These are phyloP conservation scores for Pichia cactophila DNA, from an alignment of 1,139 yeast genomes.

Conservation along the genomic window DNA sequence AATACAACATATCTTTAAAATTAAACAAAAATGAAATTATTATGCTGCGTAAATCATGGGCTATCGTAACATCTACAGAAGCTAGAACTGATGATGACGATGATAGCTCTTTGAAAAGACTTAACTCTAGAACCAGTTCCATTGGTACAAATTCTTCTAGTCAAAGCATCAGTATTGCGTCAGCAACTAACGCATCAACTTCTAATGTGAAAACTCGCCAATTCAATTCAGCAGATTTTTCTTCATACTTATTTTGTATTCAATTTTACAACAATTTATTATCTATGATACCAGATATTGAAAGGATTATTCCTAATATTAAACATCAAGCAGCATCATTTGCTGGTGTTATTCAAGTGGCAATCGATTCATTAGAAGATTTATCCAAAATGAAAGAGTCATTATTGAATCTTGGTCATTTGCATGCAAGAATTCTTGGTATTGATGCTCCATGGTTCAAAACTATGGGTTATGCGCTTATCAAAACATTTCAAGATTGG, in stretches of 20 bases:
- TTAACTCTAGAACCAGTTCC: slow-evolving; percentile 6
- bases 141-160: background rate
- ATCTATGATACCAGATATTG: slow-evolving; percentile 27
- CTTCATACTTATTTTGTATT: slow-evolving; percentile 33
- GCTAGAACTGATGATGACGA: slow-evolving; percentile 7
- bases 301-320: slow-evolving; percentile 30
- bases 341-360: slow-evolving; percentile 50
- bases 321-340: slow-evolving; percentile 55
- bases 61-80: slow-evolving; percentile 20
- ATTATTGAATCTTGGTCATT: slow-evolving; percentile 57
- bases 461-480: slow-evolving; percentile 70
- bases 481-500: slow-evolving; percentile 68
- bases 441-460: slow-evolving; percentile 69
- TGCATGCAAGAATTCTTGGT: slow-evolving; percentile 69
- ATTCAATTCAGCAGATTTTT: slow-evolving; percentile 23
- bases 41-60: slow-evolving; percentile 35
- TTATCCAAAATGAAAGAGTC: slow-evolving; percentile 47
- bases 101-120: background rate
- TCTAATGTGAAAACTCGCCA: background rate
- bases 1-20: slow-evolving; percentile 26
- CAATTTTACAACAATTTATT: slow-evolving; percentile 31
- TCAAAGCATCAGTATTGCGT: background rate
- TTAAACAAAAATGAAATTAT: slow-evolving; percentile 32
- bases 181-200: background rate
- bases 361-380: slow-evolving; percentile 30